Conservation (phyloP, 495 filamentous ascomycete species). For the Aspergillus carlsbadensis region DNA sequence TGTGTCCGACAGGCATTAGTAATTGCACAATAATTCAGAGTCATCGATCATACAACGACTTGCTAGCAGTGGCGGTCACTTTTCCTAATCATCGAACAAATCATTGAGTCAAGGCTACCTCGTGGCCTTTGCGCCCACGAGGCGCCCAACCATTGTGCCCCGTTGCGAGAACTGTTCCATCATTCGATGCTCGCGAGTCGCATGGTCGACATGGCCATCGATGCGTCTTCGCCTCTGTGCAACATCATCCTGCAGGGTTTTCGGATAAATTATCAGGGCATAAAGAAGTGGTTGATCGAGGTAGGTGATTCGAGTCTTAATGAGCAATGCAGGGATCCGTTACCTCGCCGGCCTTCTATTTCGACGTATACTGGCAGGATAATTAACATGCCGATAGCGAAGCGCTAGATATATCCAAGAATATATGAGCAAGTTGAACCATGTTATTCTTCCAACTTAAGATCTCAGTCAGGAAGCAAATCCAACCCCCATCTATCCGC, state of each 20-base stretch:
- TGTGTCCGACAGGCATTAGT: too few relatives aligned
- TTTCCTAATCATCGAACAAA: background rate
- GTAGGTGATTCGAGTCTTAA: background rate
- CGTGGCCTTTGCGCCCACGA: background rate
- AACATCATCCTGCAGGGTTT: background rate
- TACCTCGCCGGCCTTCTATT: too few relatives aligned
- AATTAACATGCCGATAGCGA: background rate
- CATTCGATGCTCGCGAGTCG: too few relatives aligned
- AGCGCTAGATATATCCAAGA: background rate
- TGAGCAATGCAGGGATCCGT: too few relatives aligned
- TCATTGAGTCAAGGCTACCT: background rate
- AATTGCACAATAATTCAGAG: too few relatives aligned
- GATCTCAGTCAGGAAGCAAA: slow-evolving; percentile 2
- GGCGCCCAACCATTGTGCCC: too few relatives aligned
- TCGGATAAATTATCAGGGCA: background rate
- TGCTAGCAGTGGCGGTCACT: background rate
- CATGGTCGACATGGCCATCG: background rate
- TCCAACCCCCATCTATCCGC: background rate
- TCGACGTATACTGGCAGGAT: background rate
- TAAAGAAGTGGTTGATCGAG: too few relatives aligned
- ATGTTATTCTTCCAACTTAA: slow-evolving; percentile 2
- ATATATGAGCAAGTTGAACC: background rate
- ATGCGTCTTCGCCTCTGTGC: background rate
- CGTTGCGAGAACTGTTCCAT: too few relatives aligned
- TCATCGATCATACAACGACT: background rate